phyloP scores from a whole-genome alignment of 2,329 filamentous ascomycete species.

The Botrytis tulipae region DNA sequence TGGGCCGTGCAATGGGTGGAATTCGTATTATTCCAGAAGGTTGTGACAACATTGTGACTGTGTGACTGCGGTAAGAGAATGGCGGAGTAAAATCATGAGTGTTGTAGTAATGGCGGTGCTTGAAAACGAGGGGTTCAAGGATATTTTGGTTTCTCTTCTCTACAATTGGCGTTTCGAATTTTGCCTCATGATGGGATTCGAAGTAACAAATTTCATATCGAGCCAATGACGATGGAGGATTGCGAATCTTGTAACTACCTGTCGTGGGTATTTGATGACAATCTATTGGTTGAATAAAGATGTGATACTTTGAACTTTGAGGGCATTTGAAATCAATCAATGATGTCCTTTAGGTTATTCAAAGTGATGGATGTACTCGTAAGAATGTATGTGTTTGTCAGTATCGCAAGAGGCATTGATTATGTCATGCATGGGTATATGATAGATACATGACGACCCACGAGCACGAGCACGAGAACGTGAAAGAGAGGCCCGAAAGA shows the following conservation, averaged over 20 bases:
- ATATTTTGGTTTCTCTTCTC: conserved; percentile 19
- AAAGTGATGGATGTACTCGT: background rate
- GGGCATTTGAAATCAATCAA: background rate
- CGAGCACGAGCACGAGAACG: background rate
- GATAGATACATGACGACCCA: background rate
- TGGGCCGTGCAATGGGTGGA: background rate
- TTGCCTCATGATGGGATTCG: conserved; percentile 29
- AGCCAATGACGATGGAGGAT: background rate
- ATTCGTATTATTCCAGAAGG: background rate
- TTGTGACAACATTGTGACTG: background rate
- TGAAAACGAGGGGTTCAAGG: conserved; percentile 1
- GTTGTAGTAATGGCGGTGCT: background rate
- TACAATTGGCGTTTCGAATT: conserved; percentile 22
- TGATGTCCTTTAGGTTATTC: background rate
- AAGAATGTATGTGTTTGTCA: background rate
- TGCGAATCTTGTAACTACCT: background rate
- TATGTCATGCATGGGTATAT: background rate
- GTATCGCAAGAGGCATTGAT: background rate
- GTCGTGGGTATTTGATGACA: background rate
- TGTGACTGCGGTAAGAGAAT: background rate
- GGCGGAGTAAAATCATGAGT: background rate
- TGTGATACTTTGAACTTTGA: background rate
- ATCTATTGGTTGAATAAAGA: background rate
- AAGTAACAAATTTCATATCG: conserved; percentile 20
- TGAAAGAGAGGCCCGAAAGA: no score